phyloP scores from a whole-genome alignment of 805 yeast genomes.

The Candida methanosorbosa region DNA sequence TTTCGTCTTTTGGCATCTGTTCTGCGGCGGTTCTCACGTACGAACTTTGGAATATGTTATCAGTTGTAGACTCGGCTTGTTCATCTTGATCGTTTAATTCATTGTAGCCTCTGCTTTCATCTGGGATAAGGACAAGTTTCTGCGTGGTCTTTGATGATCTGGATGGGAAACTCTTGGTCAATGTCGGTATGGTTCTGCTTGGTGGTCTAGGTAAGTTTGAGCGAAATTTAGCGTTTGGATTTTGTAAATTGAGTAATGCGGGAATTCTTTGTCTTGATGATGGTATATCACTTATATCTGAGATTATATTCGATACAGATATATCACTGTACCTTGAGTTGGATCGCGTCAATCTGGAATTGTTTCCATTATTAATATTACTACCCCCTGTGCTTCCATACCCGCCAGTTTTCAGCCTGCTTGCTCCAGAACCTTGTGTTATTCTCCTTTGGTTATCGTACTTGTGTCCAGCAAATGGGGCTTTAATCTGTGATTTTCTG shows the following conservation, averaged over 20 bases:
- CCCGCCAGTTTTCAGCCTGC: no score
- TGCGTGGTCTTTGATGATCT: constrained; percentile 84
- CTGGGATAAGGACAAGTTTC: constrained; percentile 81
- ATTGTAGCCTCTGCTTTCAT: constrained; percentile 24
- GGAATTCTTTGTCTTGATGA: constrained; percentile 44
- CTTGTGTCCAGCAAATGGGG: constrained; percentile 72
- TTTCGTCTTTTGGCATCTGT: constrained; percentile 45
- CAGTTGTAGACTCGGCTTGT: constrained; percentile 21
- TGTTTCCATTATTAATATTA: no score
- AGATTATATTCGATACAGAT: constrained; percentile 70
- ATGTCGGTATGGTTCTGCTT: constrained; percentile 31
- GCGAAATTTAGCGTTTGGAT: constrained; percentile 7
- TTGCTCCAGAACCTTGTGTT: no score
- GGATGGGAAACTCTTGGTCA: constrained; percentile 49
- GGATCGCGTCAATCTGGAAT: no score
- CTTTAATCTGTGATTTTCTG: constrained; percentile 46
- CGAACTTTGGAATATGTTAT: constrained; percentile 23
- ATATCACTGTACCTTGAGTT: constrained; percentile 58
- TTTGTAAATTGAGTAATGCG: constrained; percentile 12
- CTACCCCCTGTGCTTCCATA: no score
- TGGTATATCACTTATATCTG: constrained; percentile 81
- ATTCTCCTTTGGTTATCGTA: constrained; percentile 14
- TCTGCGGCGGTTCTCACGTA: constrained; percentile 36
- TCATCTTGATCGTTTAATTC: constrained; percentile 5
- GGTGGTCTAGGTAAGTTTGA: constrained; percentile 9